These are phyloP conservation scores for Termitomyces sp. DNA, from an alignment of 768 basidiomycete species.

Conservation along the genomic window DNA sequence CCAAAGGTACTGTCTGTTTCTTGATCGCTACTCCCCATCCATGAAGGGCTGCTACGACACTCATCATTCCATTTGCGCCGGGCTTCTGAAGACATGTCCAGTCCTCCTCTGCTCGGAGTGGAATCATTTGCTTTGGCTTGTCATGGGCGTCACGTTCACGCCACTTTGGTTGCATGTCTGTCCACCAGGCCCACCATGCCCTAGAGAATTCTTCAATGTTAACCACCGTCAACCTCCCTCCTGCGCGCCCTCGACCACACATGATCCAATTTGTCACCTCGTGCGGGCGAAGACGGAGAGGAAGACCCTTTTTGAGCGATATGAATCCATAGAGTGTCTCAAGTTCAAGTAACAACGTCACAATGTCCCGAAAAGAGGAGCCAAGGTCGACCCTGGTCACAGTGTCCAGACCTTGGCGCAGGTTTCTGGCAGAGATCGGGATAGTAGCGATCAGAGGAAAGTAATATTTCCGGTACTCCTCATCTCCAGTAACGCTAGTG, in stretches of 20 bases:
- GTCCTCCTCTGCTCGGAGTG: not conserved
- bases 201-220: not conserved
- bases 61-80: slow-evolving; percentile 2
- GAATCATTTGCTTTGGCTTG: not conserved
- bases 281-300: not conserved
- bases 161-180: slow-evolving; percentile 3
- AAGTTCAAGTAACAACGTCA: not conserved
- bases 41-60: slow-evolving; percentile 1
- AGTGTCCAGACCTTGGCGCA: not conserved
- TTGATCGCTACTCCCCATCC: slow-evolving; percentile 5
- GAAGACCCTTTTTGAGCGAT: not conserved
- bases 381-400: not conserved
- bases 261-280: slow-evolving; percentile 1
- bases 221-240: not conserved
- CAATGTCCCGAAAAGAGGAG: not conserved
- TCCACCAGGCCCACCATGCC: slow-evolving; percentile 10
- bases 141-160: not conserved
- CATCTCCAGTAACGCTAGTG: not conserved
- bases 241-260: not conserved
- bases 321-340: not conserved
- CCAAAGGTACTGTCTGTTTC: not conserved
- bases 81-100: slow-evolving; percentile 6
- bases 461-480: not conserved
- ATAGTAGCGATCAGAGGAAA: not conserved
- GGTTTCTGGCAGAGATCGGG: not conserved